A percentile compares a stretch with the other conserved stretches of the same genome.
phyloP scores from a whole-genome alignment of 2,329 filamentous ascomycete species.

The Neofusicoccum ribis region DNA sequence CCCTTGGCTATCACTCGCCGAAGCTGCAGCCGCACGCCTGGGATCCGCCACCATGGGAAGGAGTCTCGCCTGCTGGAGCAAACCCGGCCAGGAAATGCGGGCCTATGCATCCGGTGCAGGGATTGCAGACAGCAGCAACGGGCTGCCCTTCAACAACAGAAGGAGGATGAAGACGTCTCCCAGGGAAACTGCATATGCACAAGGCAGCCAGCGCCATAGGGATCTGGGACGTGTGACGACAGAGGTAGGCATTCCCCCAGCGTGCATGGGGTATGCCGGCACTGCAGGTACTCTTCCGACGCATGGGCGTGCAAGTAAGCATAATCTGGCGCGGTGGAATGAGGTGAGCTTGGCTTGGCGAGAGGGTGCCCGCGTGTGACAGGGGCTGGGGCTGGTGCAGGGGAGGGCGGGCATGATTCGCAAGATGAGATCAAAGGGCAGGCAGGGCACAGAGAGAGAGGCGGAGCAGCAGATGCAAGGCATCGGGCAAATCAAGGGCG shows the following conservation, averaged over 20 bases:
- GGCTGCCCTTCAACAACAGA: neutral
- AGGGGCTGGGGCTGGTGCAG: neutral
- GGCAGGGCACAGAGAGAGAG: neutral
- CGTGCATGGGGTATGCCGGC: neutral
- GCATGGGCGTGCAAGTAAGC: neutral
- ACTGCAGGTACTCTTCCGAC: neutral
- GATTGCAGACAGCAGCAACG: neutral
- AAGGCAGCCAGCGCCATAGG: neutral
- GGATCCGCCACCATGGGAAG: neutral
- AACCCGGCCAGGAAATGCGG: neutral
- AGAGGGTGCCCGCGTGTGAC: neutral
- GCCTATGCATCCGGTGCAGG: neutral
- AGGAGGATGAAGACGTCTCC: too few relatives aligned
- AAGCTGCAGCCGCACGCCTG: neutral
- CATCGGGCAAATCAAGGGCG: conserved; percentile 2
- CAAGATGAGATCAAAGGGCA: neutral
- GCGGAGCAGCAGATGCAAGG: neutral
- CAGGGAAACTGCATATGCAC: neutral
- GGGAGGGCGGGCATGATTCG: neutral
- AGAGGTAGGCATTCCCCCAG: neutral
- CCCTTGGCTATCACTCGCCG: neutral
- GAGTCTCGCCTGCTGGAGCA: neutral
- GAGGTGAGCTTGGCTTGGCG: neutral
- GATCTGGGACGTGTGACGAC: neutral
- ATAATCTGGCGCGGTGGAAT: neutral